Percentiles rank a stretch among this genome's conserved stretches.
These are phyloP conservation scores for Ensete glaucum DNA, from an alignment of 176 grass and related monocot genomes.

Conservation along the genomic window DNA sequence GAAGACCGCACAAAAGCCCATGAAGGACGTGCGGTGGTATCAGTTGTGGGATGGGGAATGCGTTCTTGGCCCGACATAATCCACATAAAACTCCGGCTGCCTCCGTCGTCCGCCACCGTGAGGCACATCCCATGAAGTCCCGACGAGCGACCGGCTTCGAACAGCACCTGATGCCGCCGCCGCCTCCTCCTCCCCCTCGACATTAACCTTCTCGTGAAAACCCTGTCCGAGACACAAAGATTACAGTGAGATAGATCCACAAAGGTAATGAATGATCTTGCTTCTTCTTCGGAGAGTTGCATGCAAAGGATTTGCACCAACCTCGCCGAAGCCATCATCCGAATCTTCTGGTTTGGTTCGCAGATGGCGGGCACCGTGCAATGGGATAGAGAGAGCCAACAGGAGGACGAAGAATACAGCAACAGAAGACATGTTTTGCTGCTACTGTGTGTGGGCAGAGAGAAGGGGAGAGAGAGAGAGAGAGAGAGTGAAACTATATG, in stretches of 20 bases:
- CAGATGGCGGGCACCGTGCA: slow-evolving; percentile 41
- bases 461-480: slow-evolving; percentile 1
- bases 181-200: not conserved
- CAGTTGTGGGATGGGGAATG: slow-evolving; percentile 70
- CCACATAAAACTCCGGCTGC: slow-evolving; percentile 56
- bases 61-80: slow-evolving; percentile 62
- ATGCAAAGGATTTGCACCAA: not conserved
- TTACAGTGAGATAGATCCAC: too few species aligned
- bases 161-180: slow-evolving; percentile 27
- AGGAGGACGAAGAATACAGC: slow-evolving; percentile 29
- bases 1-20: not conserved
- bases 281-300: too few species aligned
- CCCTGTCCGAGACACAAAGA: not conserved
- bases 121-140: slow-evolving; percentile 26
- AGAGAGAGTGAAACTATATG: slow-evolving; percentile 18
- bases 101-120: not conserved
- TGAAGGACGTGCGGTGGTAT: not conserved
- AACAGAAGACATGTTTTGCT: slow-evolving; percentile 22
- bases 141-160: slow-evolving; percentile 21
- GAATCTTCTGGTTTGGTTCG: slow-evolving; percentile 7
- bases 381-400: slow-evolving; percentile 23
- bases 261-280: too few species aligned
- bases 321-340: slow-evolving; percentile 31
- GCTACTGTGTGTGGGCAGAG: slow-evolving; percentile 1
- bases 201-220: not conserved